These are phyloP conservation scores for Ophiostoma australiae DNA, from an alignment of 2,329 filamentous ascomycete species.

Conservation along the genomic window DNA sequence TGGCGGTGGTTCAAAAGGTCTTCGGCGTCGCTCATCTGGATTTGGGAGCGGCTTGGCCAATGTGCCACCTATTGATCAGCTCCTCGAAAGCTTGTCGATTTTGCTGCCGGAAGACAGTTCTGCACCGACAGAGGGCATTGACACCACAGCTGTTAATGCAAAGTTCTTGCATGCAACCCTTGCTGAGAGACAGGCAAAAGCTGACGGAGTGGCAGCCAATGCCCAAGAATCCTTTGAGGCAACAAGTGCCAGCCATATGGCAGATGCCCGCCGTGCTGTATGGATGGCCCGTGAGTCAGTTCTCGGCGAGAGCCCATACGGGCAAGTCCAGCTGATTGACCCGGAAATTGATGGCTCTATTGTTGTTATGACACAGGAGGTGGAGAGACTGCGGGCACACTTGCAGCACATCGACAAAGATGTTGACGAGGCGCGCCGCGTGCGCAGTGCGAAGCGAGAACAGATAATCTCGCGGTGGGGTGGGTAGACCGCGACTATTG, in stretches of 20 bases:
- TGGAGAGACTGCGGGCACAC: slow-evolving; percentile 39
- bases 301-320: slow-evolving; percentile 49
- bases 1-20: slow-evolving; percentile 16
- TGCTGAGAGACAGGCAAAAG: slow-evolving; percentile 41
- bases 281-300: slow-evolving; percentile 49
- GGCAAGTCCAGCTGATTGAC: slow-evolving; percentile 47
- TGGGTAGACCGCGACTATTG: background rate
- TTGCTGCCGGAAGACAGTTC: slow-evolving; percentile 36
- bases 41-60: slow-evolving; percentile 30
- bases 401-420: slow-evolving; percentile 38
- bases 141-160: slow-evolving; percentile 26
- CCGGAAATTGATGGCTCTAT: slow-evolving; percentile 50
- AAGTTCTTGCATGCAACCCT: slow-evolving; percentile 34
- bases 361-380: slow-evolving; percentile 43
- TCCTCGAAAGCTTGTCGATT: slow-evolving; percentile 47
- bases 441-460: slow-evolving; percentile 45
- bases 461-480: slow-evolving; percentile 46
- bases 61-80: slow-evolving; percentile 42
- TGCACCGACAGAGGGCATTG: background rate
- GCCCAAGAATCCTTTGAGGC: slow-evolving; percentile 50
- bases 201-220: slow-evolving; percentile 41
- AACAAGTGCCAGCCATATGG: slow-evolving; percentile 39
- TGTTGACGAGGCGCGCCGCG: slow-evolving; percentile 35
- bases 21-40: slow-evolving; percentile 38
- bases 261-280: slow-evolving; percentile 46